These are phyloP conservation scores for Pichia sp. DNA, from an alignment of 1,139 yeast species.

Conservation along the genomic window DNA sequence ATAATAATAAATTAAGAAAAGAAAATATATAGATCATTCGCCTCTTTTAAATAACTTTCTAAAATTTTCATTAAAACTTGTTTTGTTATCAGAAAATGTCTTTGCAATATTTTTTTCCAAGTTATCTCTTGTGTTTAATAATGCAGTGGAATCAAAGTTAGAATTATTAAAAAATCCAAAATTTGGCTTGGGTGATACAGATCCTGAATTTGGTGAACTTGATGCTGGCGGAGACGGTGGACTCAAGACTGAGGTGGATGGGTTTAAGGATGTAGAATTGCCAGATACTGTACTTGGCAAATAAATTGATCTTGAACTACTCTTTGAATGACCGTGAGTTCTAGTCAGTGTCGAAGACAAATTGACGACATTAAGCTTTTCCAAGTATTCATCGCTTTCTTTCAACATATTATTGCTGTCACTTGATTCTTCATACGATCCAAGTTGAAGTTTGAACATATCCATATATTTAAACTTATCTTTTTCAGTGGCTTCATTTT, in stretches of 20 bases:
- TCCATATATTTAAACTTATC: conserved; percentile 51
- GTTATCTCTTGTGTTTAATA: conserved; percentile 26
- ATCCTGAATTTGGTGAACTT: not conserved
- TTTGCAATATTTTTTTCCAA: conserved; percentile 30
- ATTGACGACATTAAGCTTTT: conserved; percentile 17
- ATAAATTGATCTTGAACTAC: conserved; percentile 13
- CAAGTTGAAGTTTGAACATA: conserved; percentile 51
- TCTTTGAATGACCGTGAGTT: conserved; percentile 7
- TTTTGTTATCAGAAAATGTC: conserved; percentile 29
- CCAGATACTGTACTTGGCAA: conserved; percentile 10
- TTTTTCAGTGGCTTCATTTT: conserved; percentile 21
- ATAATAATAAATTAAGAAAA: not conserved
- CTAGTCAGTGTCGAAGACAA: conserved; percentile 3
- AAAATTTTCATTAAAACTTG: conserved; percentile 30
- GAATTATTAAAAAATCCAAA: conserved; percentile 24
- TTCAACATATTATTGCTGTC: conserved; percentile 15
- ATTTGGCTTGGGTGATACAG: conserved; percentile 13
- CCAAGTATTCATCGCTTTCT: conserved; percentile 26
- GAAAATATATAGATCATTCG: conserved; percentile 1
- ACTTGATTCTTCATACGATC: conserved; percentile 37
- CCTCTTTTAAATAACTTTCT: conserved; percentile 30
- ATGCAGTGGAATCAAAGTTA: conserved; percentile 21
- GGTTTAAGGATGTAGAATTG: not conserved
- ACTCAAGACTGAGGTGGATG: not conserved
- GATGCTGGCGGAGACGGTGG: conserved; percentile 10